Evolutionary conservation across 116 monocot genomes (phyloP).

Genomic region (Zostera marina): DNA sequence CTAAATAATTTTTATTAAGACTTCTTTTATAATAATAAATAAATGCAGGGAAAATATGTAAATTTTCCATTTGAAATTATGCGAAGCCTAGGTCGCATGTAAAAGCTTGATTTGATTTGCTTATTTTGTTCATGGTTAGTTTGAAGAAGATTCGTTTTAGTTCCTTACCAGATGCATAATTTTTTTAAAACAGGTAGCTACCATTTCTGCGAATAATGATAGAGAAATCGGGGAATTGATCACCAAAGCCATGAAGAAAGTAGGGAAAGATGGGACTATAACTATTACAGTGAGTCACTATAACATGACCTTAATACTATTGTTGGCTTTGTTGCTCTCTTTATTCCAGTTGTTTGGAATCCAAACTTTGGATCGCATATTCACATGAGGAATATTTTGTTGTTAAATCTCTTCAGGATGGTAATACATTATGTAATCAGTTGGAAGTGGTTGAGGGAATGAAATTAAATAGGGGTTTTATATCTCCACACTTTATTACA

Average conservation of each 20-base stretch:
- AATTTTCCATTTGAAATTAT: no score
- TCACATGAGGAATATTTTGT: not conserved
- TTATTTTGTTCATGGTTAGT: not conserved
- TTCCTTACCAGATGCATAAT: not conserved
- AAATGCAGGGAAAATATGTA: no score
- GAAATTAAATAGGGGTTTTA: constrained; percentile 63
- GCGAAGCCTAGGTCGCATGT: no score
- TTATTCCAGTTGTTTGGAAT: not conserved
- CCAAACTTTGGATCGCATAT: no score
- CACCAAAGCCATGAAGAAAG: constrained; percentile 79
- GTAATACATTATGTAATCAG: constrained; percentile 70
- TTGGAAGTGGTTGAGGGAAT: constrained; percentile 77
- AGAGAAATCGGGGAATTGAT: constrained; percentile 78
- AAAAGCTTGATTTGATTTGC: no score
- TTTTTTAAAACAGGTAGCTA: constrained; percentile 48
- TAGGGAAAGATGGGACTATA: constrained; percentile 79
- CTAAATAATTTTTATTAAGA: no score
- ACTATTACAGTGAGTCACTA: constrained; percentile 46
- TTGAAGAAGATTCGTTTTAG: not conserved
- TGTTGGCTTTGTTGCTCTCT: not conserved
- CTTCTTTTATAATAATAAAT: no score
- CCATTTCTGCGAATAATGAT: constrained; percentile 86
- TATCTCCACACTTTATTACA: constrained; percentile 80
- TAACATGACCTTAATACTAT: not conserved
- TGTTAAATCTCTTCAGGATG: constrained; percentile 40